Conservation (phyloP, 2,329 filamentous ascomycete genomes). For the Fusarium tricinctum region DNA sequence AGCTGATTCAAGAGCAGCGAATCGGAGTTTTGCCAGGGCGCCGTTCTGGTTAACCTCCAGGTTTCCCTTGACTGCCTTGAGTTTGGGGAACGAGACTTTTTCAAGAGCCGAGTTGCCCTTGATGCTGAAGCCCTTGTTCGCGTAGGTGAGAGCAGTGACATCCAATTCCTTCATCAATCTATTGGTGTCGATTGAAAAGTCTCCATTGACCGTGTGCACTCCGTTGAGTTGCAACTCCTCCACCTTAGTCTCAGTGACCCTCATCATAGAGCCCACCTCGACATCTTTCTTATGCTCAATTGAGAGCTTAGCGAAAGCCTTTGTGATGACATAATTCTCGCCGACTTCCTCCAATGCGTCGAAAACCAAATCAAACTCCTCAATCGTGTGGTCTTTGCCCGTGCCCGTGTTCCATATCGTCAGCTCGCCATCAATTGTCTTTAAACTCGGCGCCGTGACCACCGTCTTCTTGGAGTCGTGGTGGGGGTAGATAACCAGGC, state of each 20-base stretch:
- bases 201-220: constrained; percentile 44
- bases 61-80: constrained; percentile 47
- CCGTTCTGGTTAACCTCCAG: constrained; percentile 46
- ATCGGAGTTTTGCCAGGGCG: constrained; percentile 32
- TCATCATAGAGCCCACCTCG: constrained; percentile 41
- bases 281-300: constrained; percentile 42
- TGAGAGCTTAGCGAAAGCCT: constrained; percentile 38
- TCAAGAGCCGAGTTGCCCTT: constrained; percentile 43
- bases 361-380: constrained; percentile 41
- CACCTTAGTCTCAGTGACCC: constrained; percentile 44
- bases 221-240: constrained; percentile 42
- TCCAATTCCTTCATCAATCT: constrained; percentile 37
- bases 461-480: constrained; percentile 44
- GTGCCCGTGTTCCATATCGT: constrained; percentile 47
- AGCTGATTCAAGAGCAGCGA: constrained; percentile 46
- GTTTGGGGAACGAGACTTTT: constrained; percentile 42
- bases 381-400: constrained; percentile 25
- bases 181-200: constrained; percentile 48
- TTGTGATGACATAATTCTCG: constrained; percentile 46
- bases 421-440: constrained; percentile 42
- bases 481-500: constrained; percentile 48
- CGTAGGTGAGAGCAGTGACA: constrained; percentile 35
- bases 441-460: constrained; percentile 41
- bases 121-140: constrained; percentile 44
- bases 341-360: constrained; percentile 41